Evolutionary conservation across 2,329 filamentous ascomycete species (phyloP), one percentile per base, ranked within the genome.

Genomic region (Alternaria ethzedia): DNA sequence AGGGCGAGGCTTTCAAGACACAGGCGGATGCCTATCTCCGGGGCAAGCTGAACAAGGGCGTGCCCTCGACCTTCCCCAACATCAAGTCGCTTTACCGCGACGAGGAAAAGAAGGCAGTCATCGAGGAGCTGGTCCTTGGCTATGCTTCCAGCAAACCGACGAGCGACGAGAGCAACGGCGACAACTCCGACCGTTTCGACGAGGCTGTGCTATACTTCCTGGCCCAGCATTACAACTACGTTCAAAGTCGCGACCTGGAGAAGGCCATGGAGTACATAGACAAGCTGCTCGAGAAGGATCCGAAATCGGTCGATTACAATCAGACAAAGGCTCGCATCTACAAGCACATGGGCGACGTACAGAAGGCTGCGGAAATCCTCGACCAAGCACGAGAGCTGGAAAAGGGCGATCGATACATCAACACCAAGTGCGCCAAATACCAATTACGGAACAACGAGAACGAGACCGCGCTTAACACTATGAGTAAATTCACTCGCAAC

Each of bases 351-450:
- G 96, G 95, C 23, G 89, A 97, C 75, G 82, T 90, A 6, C 83
- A 87, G 69, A 92, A 92, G 80, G 96, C 96, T 2, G 88, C 94
- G 1, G 91, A 94, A 74, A 87, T 89, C 45, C 98, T 99, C 93
- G 92, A 97, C 71, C 85, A 90, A 69, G 96, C 96, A 1, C 89
- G 96, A 56, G 87, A 89, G 66, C 86, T 97, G 66, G 96, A 99
- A 76, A 88, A 91, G 69, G 93, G 91, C 82, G 96, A 99, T 78
- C 90, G 96, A 47, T 97, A 98, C 79, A 98, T 98, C 85, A 99
- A 99, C 85, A 96, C 94, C 68, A 99, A 99, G 83, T 91, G 94
- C 54, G 94, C 95, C 63, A 99, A 99, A 79, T 99, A 99, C 78
- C 94, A 96, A 80, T 86, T 99, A 51, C 90, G 96, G 59, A 97